Evolutionary conservation across 2,329 filamentous ascomycete genomes (phyloP), one percentile per base, ranked within the genome.

Genomic region (Cordyceps cateniannulata): DNA sequence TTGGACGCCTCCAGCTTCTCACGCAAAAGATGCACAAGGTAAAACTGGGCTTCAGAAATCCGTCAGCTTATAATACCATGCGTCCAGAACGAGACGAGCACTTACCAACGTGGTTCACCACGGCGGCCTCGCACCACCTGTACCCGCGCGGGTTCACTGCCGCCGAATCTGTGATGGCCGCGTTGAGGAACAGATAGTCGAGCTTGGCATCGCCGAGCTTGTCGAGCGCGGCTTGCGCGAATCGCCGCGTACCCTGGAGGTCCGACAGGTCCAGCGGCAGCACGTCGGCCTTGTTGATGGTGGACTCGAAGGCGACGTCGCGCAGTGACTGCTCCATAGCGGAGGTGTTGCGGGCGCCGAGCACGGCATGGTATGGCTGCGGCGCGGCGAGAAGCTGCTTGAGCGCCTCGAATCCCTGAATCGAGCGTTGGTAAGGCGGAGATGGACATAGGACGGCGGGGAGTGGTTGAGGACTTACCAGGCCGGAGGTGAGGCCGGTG

Each of bases 91-190:
- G 12, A 45, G 16, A 3, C 47, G 65, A n/a, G n/a, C n/a, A n/a
- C n/a, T n/a, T 57, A 82, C 80, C 77, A 9, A 83, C 71, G 60
- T 82, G 79, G 62, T 84, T 84, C 22, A 84, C 80, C 18, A 83
- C 68, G 32, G 78, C 75, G 0, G 73, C 44, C 67, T 83, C 78
- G 65, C 77, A 79, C 81, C 81, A 83, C 65, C 77, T 77, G 1
- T 75, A 78, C 2, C 76, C 77, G 56, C 74, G 64, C 0, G 75
- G 72, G 0, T 73, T 72, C 9, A 73, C 70, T 14, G 70, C 67
- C 10, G 73, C 69, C 0, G 75, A 70, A 0, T 64, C 64, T 29
- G 65, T 69, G n/a, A 77, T 71, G 16, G 65, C 81, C 0, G 81
- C 81, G 61, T 82, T 83, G 27, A 83, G 69, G 18, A 83, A 48